Base-by-base conservation (phyloP, 2,329 filamentous ascomycete genomes). In the Paecilomyces niveus region DNA sequence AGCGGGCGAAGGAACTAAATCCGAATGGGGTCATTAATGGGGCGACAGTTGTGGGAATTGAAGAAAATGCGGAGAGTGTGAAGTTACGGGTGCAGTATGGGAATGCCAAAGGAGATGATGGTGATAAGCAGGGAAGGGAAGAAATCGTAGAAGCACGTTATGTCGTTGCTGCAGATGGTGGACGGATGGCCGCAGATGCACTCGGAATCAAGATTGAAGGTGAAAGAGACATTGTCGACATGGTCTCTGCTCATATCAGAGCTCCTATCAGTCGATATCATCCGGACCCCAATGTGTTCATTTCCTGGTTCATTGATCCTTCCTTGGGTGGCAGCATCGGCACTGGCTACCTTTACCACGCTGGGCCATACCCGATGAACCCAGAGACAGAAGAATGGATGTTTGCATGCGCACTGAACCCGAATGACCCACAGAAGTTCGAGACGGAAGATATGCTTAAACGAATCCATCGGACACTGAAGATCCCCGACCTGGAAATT, bases 291-390 rank as follows among this genome's bases (percentile, higher is more conserved):
- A 58, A 61, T 3, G 67, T 67, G 35, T 72, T 74, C 53, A 68
- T 75, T 8, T 69, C 68, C 29, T 74, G 72, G 72, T 70, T 74
- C 57, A 68, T 68, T 26, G 68, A 71, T 49, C 72, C 73, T 3
- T 62, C 62, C 24, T 60, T 69, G 50, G 71, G 71, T 22, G 70
- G 71, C 9, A 73, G 69, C 39, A 70, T 69, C 3, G 61, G 62
- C 1, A 72, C 69, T 0, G 71, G 72, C 11, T 73, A 68, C 54
- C 55, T 74, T 22, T 74, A 74, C 58, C 72, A 72, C 33, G 58
- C 73, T 45, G 71, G 72, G 0, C 72, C 72, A 0, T 74, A 67
- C 57, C 71, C 69, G 0, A 57, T 61, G 13, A 57, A 62, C 1
- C 59, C 63, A 5, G 60, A 64, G 15, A 65, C 55, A 2, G 71